phyloP scores from a whole-genome alignment of 2,329 filamentous ascomycete species.

The Plectosphaerella cucumerina region DNA sequence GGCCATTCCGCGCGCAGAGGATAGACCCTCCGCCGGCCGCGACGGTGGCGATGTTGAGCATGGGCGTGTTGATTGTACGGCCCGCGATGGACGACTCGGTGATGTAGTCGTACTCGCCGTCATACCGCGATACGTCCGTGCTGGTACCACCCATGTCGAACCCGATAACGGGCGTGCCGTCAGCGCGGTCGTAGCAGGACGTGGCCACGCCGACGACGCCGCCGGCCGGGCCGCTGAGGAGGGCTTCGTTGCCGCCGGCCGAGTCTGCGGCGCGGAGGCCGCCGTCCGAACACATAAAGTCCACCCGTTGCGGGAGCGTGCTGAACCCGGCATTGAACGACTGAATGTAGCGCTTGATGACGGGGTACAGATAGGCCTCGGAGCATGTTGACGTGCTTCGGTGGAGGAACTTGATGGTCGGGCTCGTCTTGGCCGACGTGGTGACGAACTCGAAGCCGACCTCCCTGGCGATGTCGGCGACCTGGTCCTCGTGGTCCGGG shows the following conservation, averaged over 20 bases:
- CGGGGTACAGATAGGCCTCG: slow-evolving; percentile 73
- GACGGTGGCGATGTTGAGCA: slow-evolving; percentile 67
- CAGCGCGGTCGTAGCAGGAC: slow-evolving; percentile 67
- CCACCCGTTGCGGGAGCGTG: slow-evolving; percentile 59
- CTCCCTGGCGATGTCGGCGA: slow-evolving; percentile 28
- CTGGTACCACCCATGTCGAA: slow-evolving; percentile 71
- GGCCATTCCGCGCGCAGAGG: slow-evolving; percentile 66
- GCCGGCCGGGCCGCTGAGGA: slow-evolving; percentile 73
- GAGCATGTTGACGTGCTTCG: slow-evolving; percentile 73
- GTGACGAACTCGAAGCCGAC: slow-evolving; percentile 62
- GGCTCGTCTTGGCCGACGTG: slow-evolving; percentile 59
- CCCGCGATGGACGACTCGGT: slow-evolving; percentile 77
- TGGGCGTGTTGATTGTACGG: slow-evolving; percentile 47
- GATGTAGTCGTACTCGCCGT: slow-evolving; percentile 25
- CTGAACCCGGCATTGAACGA: slow-evolving; percentile 34
- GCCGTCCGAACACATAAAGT: slow-evolving; percentile 66
- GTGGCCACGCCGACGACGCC: slow-evolving; percentile 73
- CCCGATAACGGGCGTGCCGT: slow-evolving; percentile 66
- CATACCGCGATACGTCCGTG: slow-evolving; percentile 53
- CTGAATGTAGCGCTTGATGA: slow-evolving; percentile 65
- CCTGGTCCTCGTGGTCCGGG: slow-evolving; percentile 49
- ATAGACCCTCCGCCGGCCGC: slow-evolving; percentile 68
- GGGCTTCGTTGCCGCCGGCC: slow-evolving; percentile 65
- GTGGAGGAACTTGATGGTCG: slow-evolving; percentile 79
- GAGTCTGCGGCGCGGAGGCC: slow-evolving; percentile 49